Base-by-base conservation (phyloP, 352 stramenopile genomes). In the Globisporangium spiculum region DNA sequence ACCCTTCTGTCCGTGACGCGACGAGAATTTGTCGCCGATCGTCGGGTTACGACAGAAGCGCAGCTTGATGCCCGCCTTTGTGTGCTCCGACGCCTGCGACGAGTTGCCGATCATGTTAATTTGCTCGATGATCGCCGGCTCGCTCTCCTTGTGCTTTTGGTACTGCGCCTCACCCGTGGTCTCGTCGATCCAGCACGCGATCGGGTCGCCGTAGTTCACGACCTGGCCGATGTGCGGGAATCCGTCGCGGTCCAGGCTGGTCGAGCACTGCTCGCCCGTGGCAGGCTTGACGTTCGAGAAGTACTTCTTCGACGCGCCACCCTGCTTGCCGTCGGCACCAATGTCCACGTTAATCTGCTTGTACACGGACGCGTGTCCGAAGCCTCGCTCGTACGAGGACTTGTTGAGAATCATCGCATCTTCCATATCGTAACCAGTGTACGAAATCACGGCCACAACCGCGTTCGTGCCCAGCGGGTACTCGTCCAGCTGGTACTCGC, bases 401-500 rank as follows among this genome's bases (percentile, higher is more conserved):
- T 99, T 99, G 87, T 99, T 99, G 20, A 99, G 80, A 80, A 99
- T 99, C 96, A 99, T 99, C 61, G 97, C 97, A 88, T 99, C 98
- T 80, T 99, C 97, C 91, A 98, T 97, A 73, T 98, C 92, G 72
- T 97, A 98, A 52, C 92, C 89, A 26, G 98, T 99, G 86, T 99
- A 99, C 71, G 95, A 99, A 65, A 99, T 98, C 56, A 99, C 98
- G 36, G 98, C 98, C 32, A 99, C 98, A 34, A 99, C 94, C 12
- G 98, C 98, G 86, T 99, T 99, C 6, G 94, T 98, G 27, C 98
- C 98, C 44, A 99, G 89, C 9, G 98, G 98, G 75, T 99, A 99
- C 75, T 99, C 97, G 75, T 99, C 98, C 69, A 99, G 92, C 72
- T 98, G 94, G 78, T 98, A 99, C 73, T 99, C 90, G 48, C 92